Percentiles rank a stretch among this genome's conserved stretches.
Conservation (phyloP, 148 eudicot genomes). For the Rhododendron mucronatum region DNA sequence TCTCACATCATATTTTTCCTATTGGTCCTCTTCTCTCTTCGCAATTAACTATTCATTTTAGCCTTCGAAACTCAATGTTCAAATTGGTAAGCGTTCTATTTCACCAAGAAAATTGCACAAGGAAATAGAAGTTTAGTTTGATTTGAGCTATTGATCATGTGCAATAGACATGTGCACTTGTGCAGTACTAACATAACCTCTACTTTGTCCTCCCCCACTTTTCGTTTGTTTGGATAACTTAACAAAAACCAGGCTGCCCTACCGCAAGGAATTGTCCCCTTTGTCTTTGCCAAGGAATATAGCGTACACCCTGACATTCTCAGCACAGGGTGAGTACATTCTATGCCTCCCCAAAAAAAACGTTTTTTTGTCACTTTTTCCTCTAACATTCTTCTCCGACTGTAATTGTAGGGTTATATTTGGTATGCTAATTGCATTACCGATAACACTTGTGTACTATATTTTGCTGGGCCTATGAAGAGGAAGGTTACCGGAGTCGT, state of each 20-base stretch:
- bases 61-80: too few relatives aligned
- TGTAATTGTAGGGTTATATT: constrained; percentile 64
- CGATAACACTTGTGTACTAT: constrained; percentile 77
- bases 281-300: constrained; percentile 80
- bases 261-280: constrained; percentile 89
- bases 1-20: too few relatives aligned
- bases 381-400: background rate
- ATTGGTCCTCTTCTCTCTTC: too few relatives aligned
- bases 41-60: too few relatives aligned
- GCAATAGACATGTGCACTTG: background rate
- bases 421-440: constrained; percentile 82
- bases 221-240: background rate
- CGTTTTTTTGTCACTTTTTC: background rate
- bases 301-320: constrained; percentile 76
- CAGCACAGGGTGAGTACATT: constrained; percentile 67
- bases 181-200: background rate
- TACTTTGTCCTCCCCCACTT: background rate
- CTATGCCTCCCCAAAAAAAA: background rate
- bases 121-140: too few relatives aligned
- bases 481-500: background rate
- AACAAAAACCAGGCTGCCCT: constrained; percentile 60
- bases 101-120: too few relatives aligned
- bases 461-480: constrained; percentile 65
- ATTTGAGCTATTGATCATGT: background rate
- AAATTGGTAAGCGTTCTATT: too few relatives aligned